Evolutionary conservation across 257 asterid species (phyloP), one percentile per base, ranked within the genome.

Genomic region (Nicotiana benthamiana): DNA sequence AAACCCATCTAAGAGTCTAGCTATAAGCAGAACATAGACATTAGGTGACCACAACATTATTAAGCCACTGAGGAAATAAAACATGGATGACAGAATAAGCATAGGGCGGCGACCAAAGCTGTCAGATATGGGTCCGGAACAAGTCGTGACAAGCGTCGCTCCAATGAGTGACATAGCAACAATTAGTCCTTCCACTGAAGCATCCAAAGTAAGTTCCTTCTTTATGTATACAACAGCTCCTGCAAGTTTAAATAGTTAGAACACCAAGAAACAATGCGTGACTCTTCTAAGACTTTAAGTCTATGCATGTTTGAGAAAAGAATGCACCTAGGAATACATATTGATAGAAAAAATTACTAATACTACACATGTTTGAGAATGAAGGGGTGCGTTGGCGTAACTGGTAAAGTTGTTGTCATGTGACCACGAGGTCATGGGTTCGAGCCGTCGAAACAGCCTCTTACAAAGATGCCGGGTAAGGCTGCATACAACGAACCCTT

Each of bases 21-120:
- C 97, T 22, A 90, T 78, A 62, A 93, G 96, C 36, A 93, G 78
- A 56, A 91, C 89, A 53, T 90, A 91, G 43, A 93, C 94, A 74
- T 91, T 91, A 72, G 97, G 97, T 0, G 97, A 90, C 97, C 97
- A 93, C 27, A 93, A 70, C 97, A 93, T 93, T 82, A 93, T 88
- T 82, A 93, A 77, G 28, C 94, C 97, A 70, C 97, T 91, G 1
- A 93, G 70, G 76, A 93, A 93, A 80, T 93, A 93, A 79, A 93
- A 86, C 86, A 86, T 56, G 3, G 97, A 93, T 4, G 97, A 90
- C n/a, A 82, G 51, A 56, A 93, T 91, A 80, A 93, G 96, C 97
- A 93, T 90, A 17, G 95, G 97, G 9, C 95, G 94, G 20, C 97
- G 91, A 36, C 97, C 97, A 75, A 93, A 56, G 66, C 57, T 76